These are phyloP conservation scores for Fusarium subtropicale DNA, from an alignment of 2,329 filamentous ascomycete species.

Conservation along the genomic window DNA sequence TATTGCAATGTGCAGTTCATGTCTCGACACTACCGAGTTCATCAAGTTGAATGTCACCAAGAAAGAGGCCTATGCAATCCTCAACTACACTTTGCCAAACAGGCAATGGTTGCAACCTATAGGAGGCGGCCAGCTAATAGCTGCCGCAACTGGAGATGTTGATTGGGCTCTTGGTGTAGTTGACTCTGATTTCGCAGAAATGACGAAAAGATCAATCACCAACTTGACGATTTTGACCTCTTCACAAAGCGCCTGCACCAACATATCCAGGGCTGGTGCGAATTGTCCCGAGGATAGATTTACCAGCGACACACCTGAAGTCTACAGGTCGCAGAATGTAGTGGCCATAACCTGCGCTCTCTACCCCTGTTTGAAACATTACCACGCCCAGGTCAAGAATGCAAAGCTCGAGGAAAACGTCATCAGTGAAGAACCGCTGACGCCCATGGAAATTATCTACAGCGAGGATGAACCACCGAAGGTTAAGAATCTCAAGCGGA, in stretches of 20 bases:
- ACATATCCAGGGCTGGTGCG: background rate
- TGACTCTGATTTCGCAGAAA: background rate
- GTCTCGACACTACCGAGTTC: background rate
- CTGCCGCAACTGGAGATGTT: background rate
- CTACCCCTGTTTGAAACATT: conserved; percentile 15
- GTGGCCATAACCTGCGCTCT: conserved; percentile 2
- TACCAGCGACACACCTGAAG: background rate
- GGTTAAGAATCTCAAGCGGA: background rate
- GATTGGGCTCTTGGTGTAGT: background rate
- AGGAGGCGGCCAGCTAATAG: rapidly evolving
- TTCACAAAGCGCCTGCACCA: background rate
- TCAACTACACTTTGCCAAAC: conserved; percentile 7
- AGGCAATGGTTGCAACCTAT: background rate
- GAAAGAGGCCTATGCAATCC: rapidly evolving
- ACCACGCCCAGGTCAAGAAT: background rate
- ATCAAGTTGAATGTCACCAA: background rate
- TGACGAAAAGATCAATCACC: background rate
- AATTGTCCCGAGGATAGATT: background rate
- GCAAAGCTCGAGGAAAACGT: background rate
- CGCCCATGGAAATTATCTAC: background rate
- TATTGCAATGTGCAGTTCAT: conserved; percentile 10
- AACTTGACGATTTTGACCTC: conserved; percentile 5
- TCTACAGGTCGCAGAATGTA: rapidly evolving
- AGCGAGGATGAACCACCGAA: rapidly evolving
- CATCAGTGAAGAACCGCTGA: background rate